Evolutionary conservation across 2,329 filamentous ascomycete species (phyloP).

Genomic region (Rutstroemia sp.): DNA sequence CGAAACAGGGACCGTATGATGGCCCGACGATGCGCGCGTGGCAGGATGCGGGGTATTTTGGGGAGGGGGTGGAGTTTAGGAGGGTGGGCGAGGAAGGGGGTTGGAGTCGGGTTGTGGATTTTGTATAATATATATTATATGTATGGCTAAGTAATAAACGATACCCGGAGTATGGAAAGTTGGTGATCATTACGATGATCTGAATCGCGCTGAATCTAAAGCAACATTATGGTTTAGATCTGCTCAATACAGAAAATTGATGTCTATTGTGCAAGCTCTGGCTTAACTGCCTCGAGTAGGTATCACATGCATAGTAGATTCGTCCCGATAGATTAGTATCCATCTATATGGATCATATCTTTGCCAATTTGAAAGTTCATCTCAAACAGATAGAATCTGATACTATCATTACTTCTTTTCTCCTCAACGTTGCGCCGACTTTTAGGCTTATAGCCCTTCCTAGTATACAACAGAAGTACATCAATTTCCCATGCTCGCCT

Average conservation of each 20-base stretch:
- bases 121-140: slow-evolving; percentile 26
- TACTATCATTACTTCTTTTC: neutral
- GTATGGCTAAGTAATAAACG: neutral
- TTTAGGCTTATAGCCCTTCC: slow-evolving; percentile 4
- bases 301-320: neutral
- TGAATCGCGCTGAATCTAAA: too few species aligned
- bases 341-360: neutral
- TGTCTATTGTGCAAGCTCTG: neutral
- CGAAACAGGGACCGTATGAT: slow-evolving; percentile 82
- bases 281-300: too few species aligned
- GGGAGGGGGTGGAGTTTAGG: slow-evolving; percentile 77
- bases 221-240: too few species aligned
- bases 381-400: neutral
- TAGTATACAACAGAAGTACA: slow-evolving; percentile 10
- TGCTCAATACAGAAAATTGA: neutral
- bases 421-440: slow-evolving; percentile 1
- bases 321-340: neutral
- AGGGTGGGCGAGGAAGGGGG: slow-evolving; percentile 44
- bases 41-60: slow-evolving; percentile 89
- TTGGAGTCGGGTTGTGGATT: slow-evolving; percentile 29
- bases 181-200: neutral
- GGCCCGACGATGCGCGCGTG: slow-evolving; percentile 79
- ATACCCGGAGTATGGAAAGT: neutral
- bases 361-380: neutral
- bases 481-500: neutral